phyloP scores from a whole-genome alignment of 2,329 filamentous ascomycete genomes.

The Dactylonectria estremocensis region DNA sequence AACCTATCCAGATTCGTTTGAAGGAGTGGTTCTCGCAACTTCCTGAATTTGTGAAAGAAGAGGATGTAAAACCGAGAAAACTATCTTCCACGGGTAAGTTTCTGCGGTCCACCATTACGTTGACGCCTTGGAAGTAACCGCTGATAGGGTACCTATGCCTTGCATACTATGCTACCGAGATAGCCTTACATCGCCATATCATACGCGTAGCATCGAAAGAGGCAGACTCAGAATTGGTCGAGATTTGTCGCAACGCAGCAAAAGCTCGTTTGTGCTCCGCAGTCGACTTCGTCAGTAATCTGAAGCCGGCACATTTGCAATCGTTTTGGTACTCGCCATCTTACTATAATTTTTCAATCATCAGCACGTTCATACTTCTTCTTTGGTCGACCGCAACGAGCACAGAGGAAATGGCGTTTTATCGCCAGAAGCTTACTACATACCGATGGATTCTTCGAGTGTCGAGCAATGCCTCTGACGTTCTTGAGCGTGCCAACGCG shows the following conservation, averaged over 20 bases:
- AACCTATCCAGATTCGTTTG: constrained; percentile 62
- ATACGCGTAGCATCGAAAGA: constrained; percentile 47
- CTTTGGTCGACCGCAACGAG: constrained; percentile 38
- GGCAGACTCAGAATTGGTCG: constrained; percentile 21
- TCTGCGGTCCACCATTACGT: not conserved
- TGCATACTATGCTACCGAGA: constrained; percentile 61
- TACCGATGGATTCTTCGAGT: constrained; percentile 37
- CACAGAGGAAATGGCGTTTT: constrained; percentile 22
- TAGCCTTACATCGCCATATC: constrained; percentile 60
- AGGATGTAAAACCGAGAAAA: constrained; percentile 55
- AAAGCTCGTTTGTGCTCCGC: constrained; percentile 50
- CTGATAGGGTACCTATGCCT: constrained; percentile 57
- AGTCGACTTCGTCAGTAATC: constrained; percentile 48
- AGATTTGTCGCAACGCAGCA: constrained; percentile 41
- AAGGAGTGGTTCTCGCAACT: constrained; percentile 63
- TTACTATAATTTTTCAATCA: constrained; percentile 51
- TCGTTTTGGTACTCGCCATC: constrained; percentile 56
- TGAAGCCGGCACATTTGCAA: constrained; percentile 51
- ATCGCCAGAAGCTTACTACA: constrained; percentile 31
- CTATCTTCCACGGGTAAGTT: constrained; percentile 49
- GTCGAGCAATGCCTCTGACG: constrained; percentile 14
- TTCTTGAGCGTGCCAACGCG: constrained; percentile 12
- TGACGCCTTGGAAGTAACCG: not conserved
- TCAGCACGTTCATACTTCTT: constrained; percentile 50
- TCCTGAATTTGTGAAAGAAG: constrained; percentile 59